Conservation (phyloP, 163 green algal species). For the Coccomyxa subellipsoidea region DNA sequence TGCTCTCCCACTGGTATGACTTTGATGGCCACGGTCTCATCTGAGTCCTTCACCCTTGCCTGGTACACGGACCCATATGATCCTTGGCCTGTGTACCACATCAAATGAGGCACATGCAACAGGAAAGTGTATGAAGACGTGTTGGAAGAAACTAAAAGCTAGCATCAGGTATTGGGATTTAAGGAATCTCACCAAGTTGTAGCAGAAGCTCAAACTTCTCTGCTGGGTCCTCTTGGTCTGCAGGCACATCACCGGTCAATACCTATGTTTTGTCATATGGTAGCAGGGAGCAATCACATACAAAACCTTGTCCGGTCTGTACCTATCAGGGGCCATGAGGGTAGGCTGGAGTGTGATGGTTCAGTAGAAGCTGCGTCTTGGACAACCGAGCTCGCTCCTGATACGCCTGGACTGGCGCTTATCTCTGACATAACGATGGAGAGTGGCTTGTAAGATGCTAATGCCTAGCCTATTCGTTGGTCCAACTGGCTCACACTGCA, state of each 20-base stretch:
- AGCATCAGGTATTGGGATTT: not conserved
- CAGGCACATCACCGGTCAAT: not conserved
- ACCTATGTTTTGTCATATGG: too few species aligned
- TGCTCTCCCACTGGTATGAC: constrained; percentile 71
- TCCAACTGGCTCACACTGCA: too few species aligned
- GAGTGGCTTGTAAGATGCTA: not conserved
- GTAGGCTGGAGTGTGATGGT: not conserved
- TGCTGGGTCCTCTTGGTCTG: constrained; percentile 7
- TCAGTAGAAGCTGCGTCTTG: not conserved
- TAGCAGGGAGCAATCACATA: too few species aligned
- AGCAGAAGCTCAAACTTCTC: constrained; percentile 5
- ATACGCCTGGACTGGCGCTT: not conserved
- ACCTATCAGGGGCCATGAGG: constrained; percentile 1
- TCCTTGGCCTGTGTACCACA: constrained; percentile 61
- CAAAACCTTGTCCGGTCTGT: not conserved
- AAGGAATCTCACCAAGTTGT: constrained; percentile 11
- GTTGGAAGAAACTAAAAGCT: not conserved
- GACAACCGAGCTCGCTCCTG: not conserved
- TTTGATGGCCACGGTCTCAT: constrained; percentile 89
- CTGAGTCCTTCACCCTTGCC: constrained; percentile 54
- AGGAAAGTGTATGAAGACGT: not conserved
- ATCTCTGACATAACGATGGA: not conserved
- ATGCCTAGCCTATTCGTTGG: too few species aligned
- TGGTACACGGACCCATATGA: constrained; percentile 94
- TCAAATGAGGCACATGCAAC: not conserved